Evolutionary conservation across 805 yeast species (phyloP).

Genomic region (Cyberlindnera bimundalis): DNA sequence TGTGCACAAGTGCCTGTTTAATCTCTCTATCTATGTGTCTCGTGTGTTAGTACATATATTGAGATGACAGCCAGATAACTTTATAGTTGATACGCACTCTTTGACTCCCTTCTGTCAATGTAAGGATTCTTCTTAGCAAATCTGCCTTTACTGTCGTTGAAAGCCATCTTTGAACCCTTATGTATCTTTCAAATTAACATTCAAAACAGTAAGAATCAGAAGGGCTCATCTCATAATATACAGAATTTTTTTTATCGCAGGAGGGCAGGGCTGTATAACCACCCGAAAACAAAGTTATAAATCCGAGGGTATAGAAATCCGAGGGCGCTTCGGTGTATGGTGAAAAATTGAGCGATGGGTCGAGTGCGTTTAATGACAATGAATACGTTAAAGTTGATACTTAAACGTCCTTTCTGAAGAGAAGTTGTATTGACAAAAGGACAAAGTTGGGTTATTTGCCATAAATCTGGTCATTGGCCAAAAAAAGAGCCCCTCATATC

Average conservation of each 20-base stretch:
- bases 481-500: too few species aligned
- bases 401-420: too few species aligned
- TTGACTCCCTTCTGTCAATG: constrained; percentile 25
- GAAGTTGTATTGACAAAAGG: too few species aligned
- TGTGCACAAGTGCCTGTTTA: constrained; percentile 69
- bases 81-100: constrained; percentile 12
- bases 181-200: too few species aligned
- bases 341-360: constrained; percentile 4
- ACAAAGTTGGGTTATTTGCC: too few species aligned
- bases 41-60: neutral
- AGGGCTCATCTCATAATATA: too few species aligned
- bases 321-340: too few species aligned
- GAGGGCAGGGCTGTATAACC: too few species aligned
- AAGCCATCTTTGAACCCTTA: constrained; percentile 7
- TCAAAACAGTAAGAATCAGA: too few species aligned
- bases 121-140: constrained; percentile 24
- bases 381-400: neutral
- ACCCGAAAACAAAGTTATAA: neutral
- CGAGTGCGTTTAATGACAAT: neutral
- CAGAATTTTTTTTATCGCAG: too few species aligned
- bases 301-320: neutral
- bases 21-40: constrained; percentile 52
- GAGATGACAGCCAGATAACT: too few species aligned
- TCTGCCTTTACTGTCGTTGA: constrained; percentile 8
- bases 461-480: too few species aligned